Evolutionary conservation across 202 grass and related monocot genomes (phyloP).

Genomic region (Setaria italica): DNA sequence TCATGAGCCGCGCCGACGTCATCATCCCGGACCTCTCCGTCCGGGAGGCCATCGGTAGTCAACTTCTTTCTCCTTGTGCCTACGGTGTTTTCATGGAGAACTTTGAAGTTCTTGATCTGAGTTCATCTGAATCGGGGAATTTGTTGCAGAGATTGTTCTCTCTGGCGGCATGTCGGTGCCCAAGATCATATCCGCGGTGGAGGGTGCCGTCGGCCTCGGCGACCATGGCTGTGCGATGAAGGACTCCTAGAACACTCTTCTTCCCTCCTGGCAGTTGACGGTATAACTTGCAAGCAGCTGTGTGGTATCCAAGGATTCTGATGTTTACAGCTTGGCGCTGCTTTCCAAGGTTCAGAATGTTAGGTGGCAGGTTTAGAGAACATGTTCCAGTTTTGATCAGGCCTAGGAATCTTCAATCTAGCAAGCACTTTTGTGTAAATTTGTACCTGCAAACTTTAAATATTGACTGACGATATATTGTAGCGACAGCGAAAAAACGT

Average conservation of each 20-base stretch:
- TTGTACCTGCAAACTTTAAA: background rate
- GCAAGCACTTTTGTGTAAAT: background rate
- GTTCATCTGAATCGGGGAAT: too few relatives aligned
- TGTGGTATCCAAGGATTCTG: background rate
- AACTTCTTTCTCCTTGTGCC: background rate
- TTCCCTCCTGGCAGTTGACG: background rate
- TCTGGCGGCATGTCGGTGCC: slow-evolving; percentile 78
- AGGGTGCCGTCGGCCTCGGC: slow-evolving; percentile 34
- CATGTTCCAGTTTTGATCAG: background rate
- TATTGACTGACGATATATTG: background rate
- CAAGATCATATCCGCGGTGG: slow-evolving; percentile 58
- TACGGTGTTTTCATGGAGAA: background rate
- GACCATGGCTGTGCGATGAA: slow-evolving; percentile 46
- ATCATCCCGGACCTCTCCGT: slow-evolving; percentile 69
- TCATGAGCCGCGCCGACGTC: slow-evolving; percentile 62
- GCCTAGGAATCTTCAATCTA: background rate
- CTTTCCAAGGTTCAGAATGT: background rate
- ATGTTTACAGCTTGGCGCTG: background rate
- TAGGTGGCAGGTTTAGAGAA: background rate
- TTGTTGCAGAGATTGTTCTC: slow-evolving; percentile 62
- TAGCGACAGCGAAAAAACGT: background rate
- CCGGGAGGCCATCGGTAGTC: slow-evolving; percentile 71
- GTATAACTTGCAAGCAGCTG: background rate
- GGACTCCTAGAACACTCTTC: background rate
- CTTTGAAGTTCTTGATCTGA: background rate